A percentile compares a stretch with the other conserved stretches of the same genome.
phyloP scores from a whole-genome alignment of 1,139 yeast genomes.

The Debaryomyces psychrophilus region DNA sequence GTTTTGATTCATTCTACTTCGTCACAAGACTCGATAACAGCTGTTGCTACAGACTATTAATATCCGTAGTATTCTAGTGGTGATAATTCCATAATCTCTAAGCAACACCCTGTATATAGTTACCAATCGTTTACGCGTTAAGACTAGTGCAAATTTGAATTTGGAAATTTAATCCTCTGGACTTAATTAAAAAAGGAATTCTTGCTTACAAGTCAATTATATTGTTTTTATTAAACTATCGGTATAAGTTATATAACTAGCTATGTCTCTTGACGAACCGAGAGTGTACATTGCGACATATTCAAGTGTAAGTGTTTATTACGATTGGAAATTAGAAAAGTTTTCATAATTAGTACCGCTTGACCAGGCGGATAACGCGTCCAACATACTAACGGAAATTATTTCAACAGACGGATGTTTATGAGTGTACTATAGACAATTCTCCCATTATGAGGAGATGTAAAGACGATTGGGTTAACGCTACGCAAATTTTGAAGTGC shows the following conservation, averaged over 20 bases:
- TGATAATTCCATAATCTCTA: not conserved
- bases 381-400: conserved; percentile 18
- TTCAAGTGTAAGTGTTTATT: conserved; percentile 26
- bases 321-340: not conserved
- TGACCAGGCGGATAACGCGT: conserved; percentile 6
- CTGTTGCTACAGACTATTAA: not conserved
- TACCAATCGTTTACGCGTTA: conserved; percentile 3
- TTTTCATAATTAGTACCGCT: conserved; percentile 4
- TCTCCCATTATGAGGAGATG: conserved; percentile 94
- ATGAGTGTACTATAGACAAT: conserved; percentile 77
- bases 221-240: conserved; percentile 1
- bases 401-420: conserved; percentile 59
- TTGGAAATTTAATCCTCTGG: conserved; percentile 7
- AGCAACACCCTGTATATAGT: conserved; percentile 5
- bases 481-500: conserved; percentile 94
- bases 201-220: conserved; percentile 6
- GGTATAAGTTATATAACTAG: conserved; percentile 9
- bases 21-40: not conserved
- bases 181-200: conserved; percentile 1
- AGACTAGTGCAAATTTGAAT: conserved; percentile 5
- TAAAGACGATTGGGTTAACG: conserved; percentile 93
- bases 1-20: not conserved
- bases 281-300: conserved; percentile 33
- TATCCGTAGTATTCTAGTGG: not conserved
- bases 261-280: conserved; percentile 22